Percentiles rank a stretch among this genome's conserved stretches.
Conservation (phyloP, 345 rosid species). For the Raphanus raphanistrum region DNA sequence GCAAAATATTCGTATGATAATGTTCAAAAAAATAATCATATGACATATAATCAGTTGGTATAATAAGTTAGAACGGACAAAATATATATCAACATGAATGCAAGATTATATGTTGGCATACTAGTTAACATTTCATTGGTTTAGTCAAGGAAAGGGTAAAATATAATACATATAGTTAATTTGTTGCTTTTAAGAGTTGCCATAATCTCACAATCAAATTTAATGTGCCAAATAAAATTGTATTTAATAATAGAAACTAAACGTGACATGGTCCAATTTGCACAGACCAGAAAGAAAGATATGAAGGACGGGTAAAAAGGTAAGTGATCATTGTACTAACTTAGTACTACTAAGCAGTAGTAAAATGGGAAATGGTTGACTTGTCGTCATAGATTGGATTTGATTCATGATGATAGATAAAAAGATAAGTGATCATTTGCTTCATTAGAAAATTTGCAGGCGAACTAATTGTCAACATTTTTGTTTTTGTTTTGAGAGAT, state of each 20-base stretch:
- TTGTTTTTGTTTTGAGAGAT: too few relatives aligned
- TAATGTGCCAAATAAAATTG: neutral
- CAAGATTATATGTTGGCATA: neutral
- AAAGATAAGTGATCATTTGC: too few relatives aligned
- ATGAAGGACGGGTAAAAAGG: neutral
- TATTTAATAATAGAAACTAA: neutral
- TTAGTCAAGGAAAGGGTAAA: too few relatives aligned
- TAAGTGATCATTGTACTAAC: conserved; percentile 8
- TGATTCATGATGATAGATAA: too few relatives aligned
- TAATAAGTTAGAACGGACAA: neutral
- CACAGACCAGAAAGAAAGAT: neutral
- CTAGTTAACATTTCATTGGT: neutral
- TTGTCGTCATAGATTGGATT: too few relatives aligned
- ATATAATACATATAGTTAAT: too few relatives aligned
- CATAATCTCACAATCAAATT: conserved; percentile 1
- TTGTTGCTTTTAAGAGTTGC: conserved; percentile 2
- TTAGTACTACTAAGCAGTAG: too few relatives aligned
- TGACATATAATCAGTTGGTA: neutral
- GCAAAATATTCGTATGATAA: neutral
- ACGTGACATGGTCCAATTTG: conserved; percentile 8
- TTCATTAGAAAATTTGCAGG: too few relatives aligned
- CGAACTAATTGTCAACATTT: too few relatives aligned
- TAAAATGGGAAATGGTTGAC: too few relatives aligned
- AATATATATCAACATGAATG: neutral
- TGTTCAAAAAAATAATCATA: neutral